These are phyloP conservation scores for Amoebophrya sp. DNA, from an alignment of 169 alveolate genomes.

Conservation along the genomic window DNA sequence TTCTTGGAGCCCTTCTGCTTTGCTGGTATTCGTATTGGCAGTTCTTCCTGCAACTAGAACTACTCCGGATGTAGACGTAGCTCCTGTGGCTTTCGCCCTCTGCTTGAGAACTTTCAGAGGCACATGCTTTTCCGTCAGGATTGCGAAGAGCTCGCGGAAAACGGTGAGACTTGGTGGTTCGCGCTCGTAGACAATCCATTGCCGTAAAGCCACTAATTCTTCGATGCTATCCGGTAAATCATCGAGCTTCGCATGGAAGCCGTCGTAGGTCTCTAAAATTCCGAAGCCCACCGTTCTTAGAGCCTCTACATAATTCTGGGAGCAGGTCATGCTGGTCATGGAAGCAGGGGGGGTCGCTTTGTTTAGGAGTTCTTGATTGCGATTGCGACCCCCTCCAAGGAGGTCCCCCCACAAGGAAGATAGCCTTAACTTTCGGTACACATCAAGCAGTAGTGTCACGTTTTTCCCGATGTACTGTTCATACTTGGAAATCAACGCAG, in stretches of 20 bases:
- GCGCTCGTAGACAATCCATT: background rate
- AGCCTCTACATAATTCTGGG: no score
- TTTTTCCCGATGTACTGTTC: background rate
- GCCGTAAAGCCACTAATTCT: background rate
- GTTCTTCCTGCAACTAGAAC: background rate
- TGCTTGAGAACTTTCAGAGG: background rate
- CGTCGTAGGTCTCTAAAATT: background rate
- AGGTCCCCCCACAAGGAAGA: no score
- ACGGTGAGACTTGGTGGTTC: background rate
- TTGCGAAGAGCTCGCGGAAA: background rate
- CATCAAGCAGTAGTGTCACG: background rate
- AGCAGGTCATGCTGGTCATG: no score
- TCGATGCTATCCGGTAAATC: background rate
- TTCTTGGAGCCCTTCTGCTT: background rate
- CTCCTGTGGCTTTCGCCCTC: background rate
- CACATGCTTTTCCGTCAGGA: background rate
- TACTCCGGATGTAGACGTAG: background rate
- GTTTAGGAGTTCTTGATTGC: no score
- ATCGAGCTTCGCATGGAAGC: background rate
- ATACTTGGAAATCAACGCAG: background rate
- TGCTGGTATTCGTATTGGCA: background rate
- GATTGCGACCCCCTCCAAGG: no score
- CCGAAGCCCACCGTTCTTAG: no score
- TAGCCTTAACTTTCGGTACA: no score
- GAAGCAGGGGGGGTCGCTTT: no score